These are phyloP conservation scores for Mycosphaerella sp. DNA, from an alignment of 2,329 filamentous ascomycete genomes.

Conservation along the genomic window DNA sequence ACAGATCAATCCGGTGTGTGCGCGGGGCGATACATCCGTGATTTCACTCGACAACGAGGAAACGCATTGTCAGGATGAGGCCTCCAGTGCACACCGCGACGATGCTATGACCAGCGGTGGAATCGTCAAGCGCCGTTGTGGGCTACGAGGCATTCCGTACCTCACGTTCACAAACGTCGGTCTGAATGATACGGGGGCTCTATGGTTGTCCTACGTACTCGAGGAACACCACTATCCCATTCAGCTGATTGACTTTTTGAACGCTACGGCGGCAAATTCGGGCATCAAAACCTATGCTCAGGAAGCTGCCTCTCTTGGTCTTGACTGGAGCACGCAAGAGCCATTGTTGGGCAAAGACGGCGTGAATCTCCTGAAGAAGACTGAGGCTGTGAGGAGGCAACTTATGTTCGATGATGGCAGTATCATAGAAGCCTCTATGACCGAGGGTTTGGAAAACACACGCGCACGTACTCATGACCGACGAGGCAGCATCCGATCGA, in stretches of 20 bases:
- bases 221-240: constrained; percentile 36
- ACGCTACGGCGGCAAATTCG: constrained; percentile 29
- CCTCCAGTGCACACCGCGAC: not conserved
- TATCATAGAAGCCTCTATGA: constrained; percentile 2
- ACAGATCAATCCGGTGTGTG: constrained; percentile 29
- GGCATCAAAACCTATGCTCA: constrained; percentile 30
- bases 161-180: constrained; percentile 33
- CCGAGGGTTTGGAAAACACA: not conserved
- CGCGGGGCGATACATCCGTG: constrained; percentile 21
- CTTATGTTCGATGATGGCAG: constrained; percentile 17
- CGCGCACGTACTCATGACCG: constrained; percentile 20
- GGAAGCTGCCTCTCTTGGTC: constrained; percentile 27
- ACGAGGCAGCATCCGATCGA: constrained; percentile 26
- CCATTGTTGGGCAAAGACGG: constrained; percentile 30
- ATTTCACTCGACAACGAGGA: constrained; percentile 23
- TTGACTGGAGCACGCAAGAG: constrained; percentile 33
- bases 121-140: constrained; percentile 27
- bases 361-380: constrained; percentile 31
- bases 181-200: constrained; percentile 35
- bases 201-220: constrained; percentile 39
- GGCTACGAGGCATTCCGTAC: constrained; percentile 38
- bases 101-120: constrained; percentile 19
- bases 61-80: constrained; percentile 5
- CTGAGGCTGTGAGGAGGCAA: constrained; percentile 27
- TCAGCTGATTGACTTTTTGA: constrained; percentile 33